Conservation (phyloP, 2,329 filamentous ascomycete genomes). For the Sporothrix euskadiensis region DNA sequence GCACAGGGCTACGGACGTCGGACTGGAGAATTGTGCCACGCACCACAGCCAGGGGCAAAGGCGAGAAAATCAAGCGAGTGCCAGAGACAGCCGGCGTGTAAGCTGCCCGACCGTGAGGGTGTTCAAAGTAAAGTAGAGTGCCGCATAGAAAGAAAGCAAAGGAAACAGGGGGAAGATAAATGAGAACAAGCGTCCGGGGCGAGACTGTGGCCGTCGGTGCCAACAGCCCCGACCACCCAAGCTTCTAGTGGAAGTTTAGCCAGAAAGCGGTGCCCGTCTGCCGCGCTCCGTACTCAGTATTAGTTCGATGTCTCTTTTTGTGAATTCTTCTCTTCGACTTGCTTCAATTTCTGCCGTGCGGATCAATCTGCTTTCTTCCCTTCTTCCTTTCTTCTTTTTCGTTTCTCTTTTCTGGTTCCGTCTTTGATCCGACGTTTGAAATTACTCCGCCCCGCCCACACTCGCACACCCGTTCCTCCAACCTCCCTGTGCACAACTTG, state of each 20-base stretch:
- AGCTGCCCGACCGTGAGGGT: not conserved
- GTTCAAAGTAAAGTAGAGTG: not conserved
- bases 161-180: not conserved
- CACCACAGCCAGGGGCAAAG: constrained; percentile 2
- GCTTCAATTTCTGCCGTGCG: not conserved
- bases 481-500: not conserved
- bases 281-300: no score
- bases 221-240: not conserved
- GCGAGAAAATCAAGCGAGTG: not conserved
- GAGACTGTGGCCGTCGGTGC: constrained; percentile 25
- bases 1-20: constrained; percentile 1
- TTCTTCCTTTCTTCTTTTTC: not conserved
- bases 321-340: not conserved
- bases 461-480: not conserved
- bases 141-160: not conserved
- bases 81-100: not conserved
- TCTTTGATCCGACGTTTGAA: constrained; percentile 18
- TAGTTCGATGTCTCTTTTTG: not conserved
- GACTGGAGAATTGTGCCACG: not conserved
- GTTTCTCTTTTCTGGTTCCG: constrained; percentile 1
- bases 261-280: not conserved
- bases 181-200: not conserved
- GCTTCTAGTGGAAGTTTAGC: not conserved
- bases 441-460: constrained; percentile 5
- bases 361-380: not conserved